phyloP scores from a whole-genome alignment of 805 yeast species.

The Yamadazyma tumulicola region DNA sequence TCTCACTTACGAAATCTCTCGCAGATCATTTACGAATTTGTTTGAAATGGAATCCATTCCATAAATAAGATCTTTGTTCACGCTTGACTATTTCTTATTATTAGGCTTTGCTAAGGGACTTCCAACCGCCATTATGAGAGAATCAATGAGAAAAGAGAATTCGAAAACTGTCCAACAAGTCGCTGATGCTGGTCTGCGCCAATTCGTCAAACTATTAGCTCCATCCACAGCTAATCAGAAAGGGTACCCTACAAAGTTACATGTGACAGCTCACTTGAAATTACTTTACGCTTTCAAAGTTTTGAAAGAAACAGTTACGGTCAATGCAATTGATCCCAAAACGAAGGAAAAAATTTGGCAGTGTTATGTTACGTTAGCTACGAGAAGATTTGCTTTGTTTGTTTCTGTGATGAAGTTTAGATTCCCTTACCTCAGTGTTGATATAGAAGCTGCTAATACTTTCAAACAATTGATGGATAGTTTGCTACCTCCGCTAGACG shows the following conservation, averaged over 20 bases:
- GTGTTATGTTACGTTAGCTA: slow-evolving; percentile 20
- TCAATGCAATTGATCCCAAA: background rate
- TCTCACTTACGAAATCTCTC: no score
- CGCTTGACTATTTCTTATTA: no score
- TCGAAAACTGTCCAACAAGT: no score
- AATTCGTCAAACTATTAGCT: background rate
- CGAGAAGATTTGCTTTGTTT: slow-evolving; percentile 19
- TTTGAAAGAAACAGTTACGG: background rate
- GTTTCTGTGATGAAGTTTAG: no score
- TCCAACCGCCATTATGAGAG: no score
- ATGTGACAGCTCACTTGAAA: slow-evolving; percentile 1
- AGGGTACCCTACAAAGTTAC: background rate
- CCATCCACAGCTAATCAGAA: background rate
- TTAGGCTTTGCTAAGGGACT: no score
- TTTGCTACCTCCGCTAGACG: slow-evolving; percentile 19
- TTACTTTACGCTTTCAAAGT: background rate
- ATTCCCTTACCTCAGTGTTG: no score
- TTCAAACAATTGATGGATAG: background rate
- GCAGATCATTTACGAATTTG: no score
- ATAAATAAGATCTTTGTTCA: no score
- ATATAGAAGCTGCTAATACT: no score
- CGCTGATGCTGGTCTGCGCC: background rate
- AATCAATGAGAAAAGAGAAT: no score
- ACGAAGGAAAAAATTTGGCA: slow-evolving; percentile 17
- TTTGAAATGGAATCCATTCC: no score